Evolutionary conservation across 805 yeast genomes (phyloP).

Genomic region (Zygotorulaspora chibaensis): DNA sequence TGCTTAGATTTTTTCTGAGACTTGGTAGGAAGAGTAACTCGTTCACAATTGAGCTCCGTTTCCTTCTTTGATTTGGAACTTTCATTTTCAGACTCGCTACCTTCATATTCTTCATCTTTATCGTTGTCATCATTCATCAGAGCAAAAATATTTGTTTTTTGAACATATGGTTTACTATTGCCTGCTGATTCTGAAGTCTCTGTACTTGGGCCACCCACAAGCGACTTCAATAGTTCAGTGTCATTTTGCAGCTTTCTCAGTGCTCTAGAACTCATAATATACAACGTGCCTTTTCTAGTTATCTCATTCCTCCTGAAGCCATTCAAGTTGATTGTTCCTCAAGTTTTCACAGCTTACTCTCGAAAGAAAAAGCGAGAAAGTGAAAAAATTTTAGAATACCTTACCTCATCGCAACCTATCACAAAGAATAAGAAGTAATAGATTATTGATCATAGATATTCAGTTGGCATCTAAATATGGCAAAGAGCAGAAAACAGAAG

Average conservation of each 20-base stretch:
- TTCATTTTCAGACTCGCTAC: conserved; percentile 3
- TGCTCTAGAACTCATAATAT: conserved; percentile 35
- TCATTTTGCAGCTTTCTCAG: conserved; percentile 35
- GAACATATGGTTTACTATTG: conserved; percentile 1
- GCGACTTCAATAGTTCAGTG: conserved; percentile 25
- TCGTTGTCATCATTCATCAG: conserved; percentile 24
- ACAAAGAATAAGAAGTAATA: not conserved
- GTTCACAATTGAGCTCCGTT: conserved; percentile 8
- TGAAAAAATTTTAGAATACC: conserved; percentile 10
- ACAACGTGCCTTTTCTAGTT: conserved; percentile 3
- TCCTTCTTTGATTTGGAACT: conserved; percentile 6
- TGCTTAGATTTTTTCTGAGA: conserved; percentile 29
- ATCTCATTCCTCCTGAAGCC: not conserved
- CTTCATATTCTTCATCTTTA: conserved; percentile 5
- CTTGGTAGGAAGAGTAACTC: conserved; percentile 16
- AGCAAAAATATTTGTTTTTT: conserved; percentile 26
- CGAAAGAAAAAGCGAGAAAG: conserved; percentile 1
- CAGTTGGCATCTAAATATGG: conserved; percentile 19
- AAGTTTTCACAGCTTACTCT: not conserved
- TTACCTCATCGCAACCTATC: conserved; percentile 18
- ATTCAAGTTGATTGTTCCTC: not conserved
- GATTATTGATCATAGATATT: not conserved
- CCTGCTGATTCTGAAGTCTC: conserved; percentile 4
- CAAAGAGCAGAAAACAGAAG: conserved; percentile 37
- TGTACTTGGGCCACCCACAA: conserved; percentile 12